Evolutionary conservation across 768 basidiomycete species (phyloP).

Genomic region (Tephrocybe sp.): DNA sequence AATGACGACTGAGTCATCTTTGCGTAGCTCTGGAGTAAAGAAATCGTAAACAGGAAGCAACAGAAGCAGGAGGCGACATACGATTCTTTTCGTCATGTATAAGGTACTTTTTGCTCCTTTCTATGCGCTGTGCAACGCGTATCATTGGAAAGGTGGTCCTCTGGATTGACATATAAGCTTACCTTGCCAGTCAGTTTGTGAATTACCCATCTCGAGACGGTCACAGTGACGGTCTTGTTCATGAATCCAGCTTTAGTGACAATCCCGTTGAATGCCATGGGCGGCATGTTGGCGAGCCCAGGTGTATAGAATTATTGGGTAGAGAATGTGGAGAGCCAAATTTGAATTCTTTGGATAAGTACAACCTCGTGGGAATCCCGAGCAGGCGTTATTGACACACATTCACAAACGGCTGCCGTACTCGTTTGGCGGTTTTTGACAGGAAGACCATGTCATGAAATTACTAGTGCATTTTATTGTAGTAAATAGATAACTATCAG

Average conservation of each 20-base stretch:
- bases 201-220: constrained; percentile 71
- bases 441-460: no score
- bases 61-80: constrained; percentile 33
- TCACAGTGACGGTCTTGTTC: constrained; percentile 84
- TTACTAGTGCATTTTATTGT: no score
- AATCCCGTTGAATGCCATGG: constrained; percentile 70
- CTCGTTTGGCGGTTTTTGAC: no score
- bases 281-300: constrained; percentile 55
- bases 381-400: not conserved
- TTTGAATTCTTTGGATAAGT: no score
- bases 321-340: not conserved
- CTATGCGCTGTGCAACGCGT: constrained; percentile 53
- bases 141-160: not conserved
- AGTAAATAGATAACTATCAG: no score
- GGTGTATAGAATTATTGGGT: not conserved
- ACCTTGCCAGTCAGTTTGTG: constrained; percentile 81
- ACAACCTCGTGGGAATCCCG: constrained; percentile 4
- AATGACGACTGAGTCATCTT: constrained; percentile 73
- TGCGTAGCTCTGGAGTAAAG: constrained; percentile 49
- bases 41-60: constrained; percentile 4
- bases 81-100: constrained; percentile 74
- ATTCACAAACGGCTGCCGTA: not conserved
- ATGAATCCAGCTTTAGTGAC: constrained; percentile 83
- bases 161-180: constrained; percentile 12
- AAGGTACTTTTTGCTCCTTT: constrained; percentile 75